Percentiles rank a stretch among this genome's conserved stretches.
Evolutionary conservation across 768 basidiomycete genomes (phyloP).

Genomic region (Boletellus sp.): DNA sequence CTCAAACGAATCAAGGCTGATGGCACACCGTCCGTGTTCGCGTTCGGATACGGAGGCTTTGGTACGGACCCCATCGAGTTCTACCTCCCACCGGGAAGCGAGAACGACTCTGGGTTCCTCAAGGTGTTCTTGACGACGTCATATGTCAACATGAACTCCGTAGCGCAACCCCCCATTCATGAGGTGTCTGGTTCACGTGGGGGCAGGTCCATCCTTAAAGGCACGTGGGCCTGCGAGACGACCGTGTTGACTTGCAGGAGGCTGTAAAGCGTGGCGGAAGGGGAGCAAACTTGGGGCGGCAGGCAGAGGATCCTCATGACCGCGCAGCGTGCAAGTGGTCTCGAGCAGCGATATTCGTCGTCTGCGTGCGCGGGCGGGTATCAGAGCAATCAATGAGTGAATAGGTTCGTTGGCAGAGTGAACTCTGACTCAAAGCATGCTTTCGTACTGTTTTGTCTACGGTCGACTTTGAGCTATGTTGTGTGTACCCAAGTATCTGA

Average conservation of each 20-base stretch:
- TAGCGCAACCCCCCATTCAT: slow-evolving; percentile 7
- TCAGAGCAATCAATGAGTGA: no score
- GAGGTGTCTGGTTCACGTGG: background rate
- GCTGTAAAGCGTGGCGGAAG: background rate
- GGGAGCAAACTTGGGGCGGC: no score
- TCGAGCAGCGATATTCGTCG: no score
- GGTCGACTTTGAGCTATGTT: no score
- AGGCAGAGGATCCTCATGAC: no score
- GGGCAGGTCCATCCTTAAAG: background rate
- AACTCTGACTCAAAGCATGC: no score
- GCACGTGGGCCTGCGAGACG: slow-evolving; percentile 16
- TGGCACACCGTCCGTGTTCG: slow-evolving; percentile 12
- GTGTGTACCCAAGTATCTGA: no score
- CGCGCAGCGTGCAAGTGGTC: no score
- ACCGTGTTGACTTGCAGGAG: slow-evolving; percentile 17
- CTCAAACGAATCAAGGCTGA: background rate
- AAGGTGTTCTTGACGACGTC: slow-evolving; percentile 19
- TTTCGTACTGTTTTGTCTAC: no score
- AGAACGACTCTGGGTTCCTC: slow-evolving; percentile 19
- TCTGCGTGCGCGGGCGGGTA: no score
- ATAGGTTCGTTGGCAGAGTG: no score
- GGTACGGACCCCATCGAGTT: slow-evolving; percentile 19
- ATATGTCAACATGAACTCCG: slow-evolving; percentile 17
- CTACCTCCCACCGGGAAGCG: background rate
- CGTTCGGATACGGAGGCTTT: slow-evolving; percentile 20